Evolutionary conservation across 768 basidiomycete genomes (phyloP), one percentile per base, ranked within the genome.

Genomic region (Jaapia argillacea): DNA sequence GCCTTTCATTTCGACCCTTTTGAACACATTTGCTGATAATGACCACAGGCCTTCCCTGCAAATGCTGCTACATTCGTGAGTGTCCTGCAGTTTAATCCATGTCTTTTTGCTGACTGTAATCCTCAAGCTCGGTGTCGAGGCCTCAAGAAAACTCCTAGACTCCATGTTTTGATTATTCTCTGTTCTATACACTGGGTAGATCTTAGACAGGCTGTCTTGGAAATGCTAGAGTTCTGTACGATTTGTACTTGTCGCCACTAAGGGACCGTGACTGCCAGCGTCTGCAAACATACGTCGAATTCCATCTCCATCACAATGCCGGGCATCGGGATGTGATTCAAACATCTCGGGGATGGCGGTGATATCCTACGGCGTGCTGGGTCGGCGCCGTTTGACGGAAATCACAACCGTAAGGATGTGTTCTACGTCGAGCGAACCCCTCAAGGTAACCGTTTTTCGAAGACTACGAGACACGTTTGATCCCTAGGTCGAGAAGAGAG

Each of bases 11-110:
- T 37, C 7, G 38, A 23, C 24, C n/a, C n/a, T n/a, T n/a, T n/a
- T n/a, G n/a, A 26, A 16, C 26, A 33, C 28, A 1, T 23, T 44
- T 25, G n/a, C 20, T n/a, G 4, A 38, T 39, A 40, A 38, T 43
- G 31, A 35, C n/a, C 6, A 21, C 39, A 92, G 78, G 93, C 93
- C 33, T 94, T 96, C 79, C 93, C 93, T 10, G 93, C 93, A 22
- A 98, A 98, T 61, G 93, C 93, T 48, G 92, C 93, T 35, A 84
- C 85, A 41, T 90, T 91, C 65, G 85, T 91, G 55, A 67, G 85
- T 75, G 20, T 23, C 43, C 35, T 20, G 51, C 37, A 18, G 6
- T 43, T 36, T 37, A 4, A 16, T 22, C 41, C 6, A 25, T 45
- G 18, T 22, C 24, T 23, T 25, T 42, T 36, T 40, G 39, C 52